Base-by-base conservation (phyloP, 371 early-diverging fungal species). In the Mycotypha africana region DNA sequence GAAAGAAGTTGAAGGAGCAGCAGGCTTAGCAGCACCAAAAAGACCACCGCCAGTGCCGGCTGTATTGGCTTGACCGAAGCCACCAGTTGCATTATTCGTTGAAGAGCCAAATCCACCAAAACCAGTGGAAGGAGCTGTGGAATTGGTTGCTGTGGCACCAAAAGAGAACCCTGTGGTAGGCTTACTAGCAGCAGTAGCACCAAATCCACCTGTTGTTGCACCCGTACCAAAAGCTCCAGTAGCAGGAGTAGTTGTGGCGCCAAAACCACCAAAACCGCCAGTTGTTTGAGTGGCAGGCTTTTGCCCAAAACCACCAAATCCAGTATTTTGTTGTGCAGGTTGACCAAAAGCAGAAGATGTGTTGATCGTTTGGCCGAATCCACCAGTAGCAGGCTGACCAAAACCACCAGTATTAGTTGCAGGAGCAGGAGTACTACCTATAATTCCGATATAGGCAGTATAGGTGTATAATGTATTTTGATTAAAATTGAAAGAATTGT, bases 21-120 rank as follows among this genome's bases (percentile, higher is more conserved):
- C 62, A 17, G 83, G 56, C 17, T 68, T 62, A n/a, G 74, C 56
- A 14, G 69, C 67, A 10, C 87, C 87, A 56, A 84, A 83, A 16
- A 79, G 53, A 22, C 73, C 59, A 30, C 62, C 50, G 7, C 58
- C 60, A 30, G 64, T 52, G 7, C 58, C 60, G 15, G 59, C 57
- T 20, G 66, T 34, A 2, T 49, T 38, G 23, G 48, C 41, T 34
- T 34, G 28, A 24, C 73, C 67, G 45, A 70, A 70, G 11, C 53
- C 54, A 23, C 31, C 37, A 5, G 51, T 23, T 17, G 49, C 36
- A 21, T 30, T 14, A n/a, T 15, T 38, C 4, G 39, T 47, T 14
- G 56, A 31, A 21, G 57, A 49, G 28, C 60, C 60, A 47, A 56
- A 56, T 6, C 59, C 59, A 34, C 59, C 68, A 43, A 62, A 62